These are phyloP conservation scores for Choiromyces venosus DNA, from an alignment of 495 filamentous ascomycete genomes.

Conservation along the genomic window DNA sequence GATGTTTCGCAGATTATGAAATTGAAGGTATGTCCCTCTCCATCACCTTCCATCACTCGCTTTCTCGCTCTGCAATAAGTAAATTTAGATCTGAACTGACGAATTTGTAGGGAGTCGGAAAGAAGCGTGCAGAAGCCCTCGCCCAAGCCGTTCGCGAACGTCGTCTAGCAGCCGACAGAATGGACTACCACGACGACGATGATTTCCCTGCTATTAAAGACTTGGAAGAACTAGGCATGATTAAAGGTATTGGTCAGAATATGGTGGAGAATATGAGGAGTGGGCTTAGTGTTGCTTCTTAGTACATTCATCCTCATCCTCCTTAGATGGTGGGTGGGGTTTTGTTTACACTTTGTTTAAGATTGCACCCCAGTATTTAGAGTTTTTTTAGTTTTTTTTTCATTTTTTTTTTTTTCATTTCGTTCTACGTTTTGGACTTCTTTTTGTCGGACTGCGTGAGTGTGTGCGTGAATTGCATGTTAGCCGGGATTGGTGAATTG, in stretches of 20 bases:
- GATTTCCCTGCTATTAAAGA: slow-evolving; percentile 37
- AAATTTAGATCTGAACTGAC: slow-evolving; percentile 2
- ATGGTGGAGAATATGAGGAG: slow-evolving; percentile 39
- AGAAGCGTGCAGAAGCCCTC: slow-evolving; percentile 35
- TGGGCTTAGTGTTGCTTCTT: slow-evolving; percentile 6
- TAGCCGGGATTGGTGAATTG: not conserved
- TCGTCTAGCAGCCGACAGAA: slow-evolving; percentile 14
- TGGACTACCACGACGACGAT: slow-evolving; percentile 20
- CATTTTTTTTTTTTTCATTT: too few species aligned
- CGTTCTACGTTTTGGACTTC: not conserved
- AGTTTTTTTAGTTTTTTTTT: too few species aligned
- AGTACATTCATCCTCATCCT: too few species aligned
- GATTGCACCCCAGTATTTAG: not conserved
- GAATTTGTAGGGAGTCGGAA: slow-evolving; percentile 30
- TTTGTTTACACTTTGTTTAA: too few species aligned
- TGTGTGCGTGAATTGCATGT: not conserved
- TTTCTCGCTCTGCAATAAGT: not conserved
- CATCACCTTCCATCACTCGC: slow-evolving; percentile 2
- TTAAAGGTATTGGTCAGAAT: slow-evolving; percentile 30
- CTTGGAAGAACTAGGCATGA: slow-evolving; percentile 37
- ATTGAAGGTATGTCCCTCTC: slow-evolving; percentile 52
- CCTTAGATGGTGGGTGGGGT: too few species aligned
- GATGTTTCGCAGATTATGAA: slow-evolving; percentile 64
- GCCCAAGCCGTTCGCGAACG: slow-evolving; percentile 30
- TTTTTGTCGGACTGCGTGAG: not conserved